Conservation (phyloP, 164 flowering plant species). For the Dillenia suffruticosa region DNA sequence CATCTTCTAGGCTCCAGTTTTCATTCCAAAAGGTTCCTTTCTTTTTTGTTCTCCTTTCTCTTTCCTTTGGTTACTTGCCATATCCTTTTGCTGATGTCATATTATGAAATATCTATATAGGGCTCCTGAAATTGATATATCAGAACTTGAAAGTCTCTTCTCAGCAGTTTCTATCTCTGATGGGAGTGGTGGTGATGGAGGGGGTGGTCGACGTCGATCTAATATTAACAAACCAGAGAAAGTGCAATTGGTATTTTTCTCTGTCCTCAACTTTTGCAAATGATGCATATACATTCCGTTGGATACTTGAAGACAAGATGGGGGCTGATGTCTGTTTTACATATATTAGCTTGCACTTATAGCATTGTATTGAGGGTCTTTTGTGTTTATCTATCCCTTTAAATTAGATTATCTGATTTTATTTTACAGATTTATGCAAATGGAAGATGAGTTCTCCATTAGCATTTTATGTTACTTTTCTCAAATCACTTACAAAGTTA, state of each 20-base stretch:
- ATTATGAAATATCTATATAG: slow-evolving; percentile 30
- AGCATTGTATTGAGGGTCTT: too few relatives aligned
- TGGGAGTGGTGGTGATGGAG: slow-evolving; percentile 44
- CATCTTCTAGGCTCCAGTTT: too few relatives aligned
- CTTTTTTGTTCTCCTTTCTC: neutral
- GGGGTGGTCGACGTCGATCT: slow-evolving; percentile 72
- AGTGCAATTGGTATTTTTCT: slow-evolving; percentile 68
- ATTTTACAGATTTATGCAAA: too few relatives aligned
- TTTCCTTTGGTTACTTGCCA: neutral
- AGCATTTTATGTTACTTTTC: too few relatives aligned
- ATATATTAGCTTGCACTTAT: too few relatives aligned
- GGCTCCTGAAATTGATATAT: slow-evolving; percentile 93
- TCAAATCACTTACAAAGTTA: too few relatives aligned
- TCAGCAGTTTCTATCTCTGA: slow-evolving; percentile 64
- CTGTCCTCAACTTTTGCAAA: neutral
- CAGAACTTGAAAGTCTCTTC: slow-evolving; percentile 90
- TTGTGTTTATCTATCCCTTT: too few relatives aligned
- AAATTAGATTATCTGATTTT: too few relatives aligned
- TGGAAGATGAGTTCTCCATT: too few relatives aligned
- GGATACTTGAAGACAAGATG: too few relatives aligned
- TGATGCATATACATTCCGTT: too few relatives aligned
- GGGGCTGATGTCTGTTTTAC: too few relatives aligned
- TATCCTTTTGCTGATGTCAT: slow-evolving; percentile 9
- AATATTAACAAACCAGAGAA: slow-evolving; percentile 81
- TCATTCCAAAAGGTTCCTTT: neutral